Evolutionary conservation across 2,329 filamentous ascomycete genomes (phyloP).

Genomic region (Cladosporium colombiae): DNA sequence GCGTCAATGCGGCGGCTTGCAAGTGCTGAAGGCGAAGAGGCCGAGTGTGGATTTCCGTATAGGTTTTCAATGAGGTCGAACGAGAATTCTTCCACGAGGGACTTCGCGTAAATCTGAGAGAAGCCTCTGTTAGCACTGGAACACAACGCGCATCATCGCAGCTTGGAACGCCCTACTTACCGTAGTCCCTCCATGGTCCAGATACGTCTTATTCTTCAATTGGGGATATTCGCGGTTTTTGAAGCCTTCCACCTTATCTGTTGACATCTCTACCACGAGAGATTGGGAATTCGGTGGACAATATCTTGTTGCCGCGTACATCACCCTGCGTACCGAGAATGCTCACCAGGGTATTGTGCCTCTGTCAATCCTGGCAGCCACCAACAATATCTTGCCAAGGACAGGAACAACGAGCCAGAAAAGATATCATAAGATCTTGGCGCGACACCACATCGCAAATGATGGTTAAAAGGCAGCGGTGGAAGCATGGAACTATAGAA

Average conservation of each 20-base stretch:
- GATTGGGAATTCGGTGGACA: conserved; percentile 33
- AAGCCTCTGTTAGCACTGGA: background rate
- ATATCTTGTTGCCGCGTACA: background rate
- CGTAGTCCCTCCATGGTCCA: conserved; percentile 45
- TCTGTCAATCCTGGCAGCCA: background rate
- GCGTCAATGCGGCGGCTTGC: conserved; percentile 60
- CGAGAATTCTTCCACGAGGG: conserved; percentile 58
- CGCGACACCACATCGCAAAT: background rate
- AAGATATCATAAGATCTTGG: background rate
- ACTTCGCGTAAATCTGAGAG: conserved; percentile 56
- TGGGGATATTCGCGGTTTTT: conserved; percentile 45
- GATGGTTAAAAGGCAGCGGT: background rate
- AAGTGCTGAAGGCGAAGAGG: conserved; percentile 59
- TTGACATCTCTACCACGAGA: conserved; percentile 34
- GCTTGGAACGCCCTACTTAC: conserved; percentile 27
- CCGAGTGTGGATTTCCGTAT: conserved; percentile 70
- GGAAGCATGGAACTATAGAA: background rate
- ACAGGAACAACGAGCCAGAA: background rate
- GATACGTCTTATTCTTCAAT: conserved; percentile 46
- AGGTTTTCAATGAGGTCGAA: conserved; percentile 57
- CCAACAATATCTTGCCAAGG: background rate
- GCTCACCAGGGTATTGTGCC: background rate
- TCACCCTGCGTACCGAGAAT: background rate
- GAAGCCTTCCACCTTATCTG: conserved; percentile 42
- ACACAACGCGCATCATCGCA: background rate